Conservation (phyloP, 192 early-diverging fungal genomes). For the Entomortierella chlamydospora region DNA sequence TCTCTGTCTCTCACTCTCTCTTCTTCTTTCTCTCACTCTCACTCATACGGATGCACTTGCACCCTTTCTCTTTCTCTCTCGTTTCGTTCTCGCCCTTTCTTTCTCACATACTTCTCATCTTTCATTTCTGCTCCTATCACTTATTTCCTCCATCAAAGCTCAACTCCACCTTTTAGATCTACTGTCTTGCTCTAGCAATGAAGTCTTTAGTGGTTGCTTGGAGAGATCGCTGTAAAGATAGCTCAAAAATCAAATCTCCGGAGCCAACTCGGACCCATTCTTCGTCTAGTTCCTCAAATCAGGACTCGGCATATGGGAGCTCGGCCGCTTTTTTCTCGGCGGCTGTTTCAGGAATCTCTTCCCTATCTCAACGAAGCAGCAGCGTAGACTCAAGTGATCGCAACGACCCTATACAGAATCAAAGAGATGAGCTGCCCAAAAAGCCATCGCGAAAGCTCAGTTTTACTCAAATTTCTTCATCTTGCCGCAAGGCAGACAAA, state of each 20-base stretch:
- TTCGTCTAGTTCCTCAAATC: not conserved
- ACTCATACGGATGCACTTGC: too few species aligned
- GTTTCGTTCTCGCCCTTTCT: not conserved
- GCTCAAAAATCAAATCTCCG: not conserved
- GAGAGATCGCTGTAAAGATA: conserved; percentile 6
- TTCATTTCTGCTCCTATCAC: not conserved
- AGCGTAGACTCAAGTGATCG: not conserved
- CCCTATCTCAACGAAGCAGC: conserved; percentile 11
- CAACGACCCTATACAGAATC: not conserved
- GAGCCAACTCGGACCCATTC: not conserved
- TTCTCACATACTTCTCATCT: conserved; percentile 2
- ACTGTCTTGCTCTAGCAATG: not conserved
- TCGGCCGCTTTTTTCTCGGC: conserved; percentile 7
- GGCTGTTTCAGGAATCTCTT: not conserved
- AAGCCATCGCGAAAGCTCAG: not conserved
- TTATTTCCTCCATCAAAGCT: not conserved
- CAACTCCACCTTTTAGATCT: not conserved
- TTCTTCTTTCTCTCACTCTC: not conserved
- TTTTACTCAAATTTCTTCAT: not conserved
- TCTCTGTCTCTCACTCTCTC: conserved; percentile 2
- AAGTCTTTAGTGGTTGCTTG: conserved; percentile 7
- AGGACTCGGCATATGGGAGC: conserved; percentile 28
- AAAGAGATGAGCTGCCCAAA: not conserved
- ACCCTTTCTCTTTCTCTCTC: not conserved
- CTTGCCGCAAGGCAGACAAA: not conserved